Base-by-base conservation (phyloP, 2,329 filamentous ascomycete species). In the Aspergillus versicolor region DNA sequence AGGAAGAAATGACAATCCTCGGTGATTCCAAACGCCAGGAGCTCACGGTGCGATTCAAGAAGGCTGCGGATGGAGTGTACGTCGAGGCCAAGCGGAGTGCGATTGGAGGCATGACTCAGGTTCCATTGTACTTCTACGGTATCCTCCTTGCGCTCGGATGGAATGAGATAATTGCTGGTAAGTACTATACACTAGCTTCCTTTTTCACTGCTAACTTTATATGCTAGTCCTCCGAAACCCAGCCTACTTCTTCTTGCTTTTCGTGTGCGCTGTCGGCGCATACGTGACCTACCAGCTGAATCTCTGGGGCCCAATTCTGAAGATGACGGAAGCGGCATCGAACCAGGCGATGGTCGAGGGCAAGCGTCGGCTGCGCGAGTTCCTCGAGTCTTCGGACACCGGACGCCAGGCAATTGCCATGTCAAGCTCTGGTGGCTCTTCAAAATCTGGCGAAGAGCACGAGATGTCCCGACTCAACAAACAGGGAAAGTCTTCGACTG, bases 1-100 rank as follows among this genome's bases (percentile, higher is more conserved):
- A 97, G 69, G 94, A 97, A 72, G 94, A 99, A 77, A 96, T 95
- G 87, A 94, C 90, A 0, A 85, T 97, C n/a, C 82, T 99, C 46
- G 89, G 88, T 68, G 93, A 97, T 75, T 83, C 86, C 63, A 96
- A 97, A 78, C 85, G 90, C 59, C 90, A 96, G 71, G 92, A 99
- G 71, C 83, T 99, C 27, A 91, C 92, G 9, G 89, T 96, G 13
- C 85, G 94, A 54, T 99, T 99, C 83, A 97, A 97, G 83, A 97
- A 97, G 83, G 94, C 91, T 37, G 94, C 94, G 1, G 94, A 99
- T 71, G 94, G 92, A 7, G 93, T 99, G 4, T 99, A 96, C 68
- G 92, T 99, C 42, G 94, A 99, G 78, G 94, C 94, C 49, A 99
- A 99, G 82, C 86, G 94, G 57, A 92, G 93, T 71, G 94, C 94